These are phyloP conservation scores for Pisolithus albus DNA, from an alignment of 768 basidiomycete genomes.

Conservation along the genomic window DNA sequence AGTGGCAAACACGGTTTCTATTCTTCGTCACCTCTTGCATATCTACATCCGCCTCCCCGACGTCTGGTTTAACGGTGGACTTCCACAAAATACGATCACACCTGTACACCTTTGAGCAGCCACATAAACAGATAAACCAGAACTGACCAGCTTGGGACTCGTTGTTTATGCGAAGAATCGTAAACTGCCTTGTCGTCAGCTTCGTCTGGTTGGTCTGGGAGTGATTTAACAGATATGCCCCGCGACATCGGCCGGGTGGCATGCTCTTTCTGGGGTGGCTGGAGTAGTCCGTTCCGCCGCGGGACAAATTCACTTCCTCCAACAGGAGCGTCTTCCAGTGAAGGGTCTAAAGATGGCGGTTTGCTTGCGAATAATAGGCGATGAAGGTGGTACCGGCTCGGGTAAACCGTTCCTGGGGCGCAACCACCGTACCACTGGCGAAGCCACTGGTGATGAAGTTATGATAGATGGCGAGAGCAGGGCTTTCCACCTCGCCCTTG, in stretches of 20 bases:
- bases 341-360: constrained; percentile 18
- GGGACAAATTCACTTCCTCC: constrained; percentile 14
- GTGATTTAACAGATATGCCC: constrained; percentile 24
- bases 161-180: constrained; percentile 73
- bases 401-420: constrained; percentile 18
- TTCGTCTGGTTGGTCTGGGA: constrained; percentile 32
- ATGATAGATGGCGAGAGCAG: constrained; percentile 32
- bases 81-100: constrained; percentile 85
- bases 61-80: constrained; percentile 50
- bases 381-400: constrained; percentile 10
- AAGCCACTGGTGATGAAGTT: constrained; percentile 22
- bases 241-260: constrained; percentile 22
- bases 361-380: constrained; percentile 20
- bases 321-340: constrained; percentile 19
- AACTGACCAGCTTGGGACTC: constrained; percentile 77
- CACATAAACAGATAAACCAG: background rate
- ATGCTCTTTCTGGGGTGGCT: constrained; percentile 14
- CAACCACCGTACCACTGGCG: constrained; percentile 25
- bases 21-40: constrained; percentile 24
- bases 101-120: constrained; percentile 34
- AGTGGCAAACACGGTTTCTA: constrained; percentile 43
- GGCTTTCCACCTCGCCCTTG: constrained; percentile 49
- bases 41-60: constrained; percentile 36
- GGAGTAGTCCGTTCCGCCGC: constrained; percentile 11
- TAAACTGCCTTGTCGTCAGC: constrained; percentile 60